Evolutionary conservation across 805 yeast genomes (phyloP).

Genomic region (Saturnispora halmiae): DNA sequence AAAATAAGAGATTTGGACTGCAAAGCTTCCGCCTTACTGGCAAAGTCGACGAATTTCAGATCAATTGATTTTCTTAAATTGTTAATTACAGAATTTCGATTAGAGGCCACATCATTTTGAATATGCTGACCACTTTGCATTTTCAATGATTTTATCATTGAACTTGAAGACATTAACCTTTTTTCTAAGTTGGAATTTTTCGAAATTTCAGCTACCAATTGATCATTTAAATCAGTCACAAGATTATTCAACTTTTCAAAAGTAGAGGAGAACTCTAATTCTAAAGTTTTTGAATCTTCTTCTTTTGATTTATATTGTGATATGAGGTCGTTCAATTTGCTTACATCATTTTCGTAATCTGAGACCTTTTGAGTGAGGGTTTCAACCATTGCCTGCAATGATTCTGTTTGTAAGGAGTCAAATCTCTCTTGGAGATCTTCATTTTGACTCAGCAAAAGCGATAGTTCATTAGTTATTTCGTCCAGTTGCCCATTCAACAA

Average conservation of each 20-base stretch:
- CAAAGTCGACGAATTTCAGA: neutral
- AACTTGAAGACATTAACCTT: slow-evolving; percentile 2
- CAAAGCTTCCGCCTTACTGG: neutral
- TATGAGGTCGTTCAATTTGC: neutral
- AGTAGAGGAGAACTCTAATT: slow-evolving; percentile 34
- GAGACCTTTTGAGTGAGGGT: slow-evolving; percentile 22
- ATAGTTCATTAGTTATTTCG: neutral
- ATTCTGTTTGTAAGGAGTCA: slow-evolving; percentile 1
- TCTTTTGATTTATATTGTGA: slow-evolving; percentile 21
- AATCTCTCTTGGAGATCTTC: slow-evolving; percentile 14
- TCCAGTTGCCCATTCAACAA: neutral
- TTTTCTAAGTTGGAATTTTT: neutral
- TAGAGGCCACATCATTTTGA: too few species aligned
- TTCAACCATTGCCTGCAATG: slow-evolving; percentile 12
- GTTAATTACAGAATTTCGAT: neutral
- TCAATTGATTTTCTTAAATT: neutral
- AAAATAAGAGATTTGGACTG: neutral
- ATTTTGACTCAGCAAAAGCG: neutral
- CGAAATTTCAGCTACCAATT: neutral
- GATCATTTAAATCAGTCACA: slow-evolving; percentile 23
- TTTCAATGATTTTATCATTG: slow-evolving; percentile 14
- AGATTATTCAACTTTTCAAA: slow-evolving; percentile 37
- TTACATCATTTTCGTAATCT: slow-evolving; percentile 22
- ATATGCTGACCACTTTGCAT: slow-evolving; percentile 9
- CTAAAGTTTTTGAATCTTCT: slow-evolving; percentile 38